Percentiles rank a stretch among this genome's conserved stretches.
phyloP scores from a whole-genome alignment of 78 protist species.

The Dictyostelium firmibasis region DNA sequence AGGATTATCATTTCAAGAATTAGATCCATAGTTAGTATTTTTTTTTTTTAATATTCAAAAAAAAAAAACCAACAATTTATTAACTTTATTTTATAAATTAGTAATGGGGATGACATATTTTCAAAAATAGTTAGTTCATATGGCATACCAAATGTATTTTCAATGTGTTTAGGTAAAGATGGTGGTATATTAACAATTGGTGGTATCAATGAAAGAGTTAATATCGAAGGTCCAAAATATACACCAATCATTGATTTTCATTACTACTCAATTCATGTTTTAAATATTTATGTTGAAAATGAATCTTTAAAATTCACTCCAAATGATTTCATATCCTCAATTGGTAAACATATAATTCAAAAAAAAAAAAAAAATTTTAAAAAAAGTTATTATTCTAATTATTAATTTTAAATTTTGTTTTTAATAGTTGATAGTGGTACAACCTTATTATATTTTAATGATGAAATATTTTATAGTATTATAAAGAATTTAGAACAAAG shows the following conservation, averaged over 20 bases:
- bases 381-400: neutral
- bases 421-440: conserved; percentile 53
- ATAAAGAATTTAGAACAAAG: neutral
- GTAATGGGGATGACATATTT: conserved; percentile 55
- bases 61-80: neutral
- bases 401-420: neutral
- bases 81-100: neutral
- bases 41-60: too few relatives aligned
- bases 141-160: conserved; percentile 30
- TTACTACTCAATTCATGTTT: neutral
- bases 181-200: conserved; percentile 61
- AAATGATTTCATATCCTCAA: neutral
- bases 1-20: conserved; percentile 18
- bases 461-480: neutral
- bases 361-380: too few relatives aligned
- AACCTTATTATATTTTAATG: conserved; percentile 7
- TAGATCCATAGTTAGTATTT: conserved; percentile 31
- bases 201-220: neutral
- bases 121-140: neutral
- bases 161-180: conserved; percentile 54
- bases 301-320: neutral
- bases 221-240: neutral
- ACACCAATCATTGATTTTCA: neutral
- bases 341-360: neutral
- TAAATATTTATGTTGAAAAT: neutral